Evolutionary conservation across 2,329 filamentous ascomycete species (phyloP).

Genomic region (Dactylellina sp.): DNA sequence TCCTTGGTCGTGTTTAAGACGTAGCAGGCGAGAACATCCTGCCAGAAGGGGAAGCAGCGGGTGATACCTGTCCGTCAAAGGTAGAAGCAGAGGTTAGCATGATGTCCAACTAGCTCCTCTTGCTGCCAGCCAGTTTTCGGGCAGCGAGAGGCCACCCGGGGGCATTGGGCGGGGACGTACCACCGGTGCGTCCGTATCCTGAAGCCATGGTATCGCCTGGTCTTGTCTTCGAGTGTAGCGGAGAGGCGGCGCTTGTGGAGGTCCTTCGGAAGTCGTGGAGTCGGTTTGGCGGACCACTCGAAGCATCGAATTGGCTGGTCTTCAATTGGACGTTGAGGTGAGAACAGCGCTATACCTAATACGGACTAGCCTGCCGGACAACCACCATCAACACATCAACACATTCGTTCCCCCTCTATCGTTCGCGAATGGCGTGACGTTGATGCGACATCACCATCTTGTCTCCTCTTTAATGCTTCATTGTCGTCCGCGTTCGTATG

Average conservation of each 20-base stretch:
- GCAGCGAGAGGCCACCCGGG: not conserved
- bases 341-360: slow-evolving; percentile 5
- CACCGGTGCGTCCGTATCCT: slow-evolving; percentile 83
- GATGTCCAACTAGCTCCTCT: too few relatives aligned
- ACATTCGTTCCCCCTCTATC: not conserved
- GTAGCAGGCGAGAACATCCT: slow-evolving; percentile 98
- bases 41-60: slow-evolving; percentile 97
- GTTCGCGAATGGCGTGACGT: slow-evolving; percentile 6
- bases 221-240: slow-evolving; percentile 37
- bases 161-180: slow-evolving; percentile 67
- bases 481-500: too few relatives aligned
- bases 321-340: slow-evolving; percentile 18
- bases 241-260: not conserved
- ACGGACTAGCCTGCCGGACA: not conserved
- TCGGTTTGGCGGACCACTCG: not conserved
- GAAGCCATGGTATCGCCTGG: slow-evolving; percentile 74
- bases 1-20: slow-evolving; percentile 88
- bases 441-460: too few relatives aligned
- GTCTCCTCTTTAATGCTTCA: too few relatives aligned
- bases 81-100: too few relatives aligned
- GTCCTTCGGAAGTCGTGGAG: slow-evolving; percentile 42
- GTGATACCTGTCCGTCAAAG: slow-evolving; percentile 69
- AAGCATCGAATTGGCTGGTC: slow-evolving; percentile 6
- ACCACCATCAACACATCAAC: slow-evolving; percentile 18
- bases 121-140: too few relatives aligned